A percentile compares a stretch with the other conserved stretches of the same genome.
Evolutionary conservation across 2,329 filamentous ascomycete species (phyloP).

Genomic region (Didymella glomerata): DNA sequence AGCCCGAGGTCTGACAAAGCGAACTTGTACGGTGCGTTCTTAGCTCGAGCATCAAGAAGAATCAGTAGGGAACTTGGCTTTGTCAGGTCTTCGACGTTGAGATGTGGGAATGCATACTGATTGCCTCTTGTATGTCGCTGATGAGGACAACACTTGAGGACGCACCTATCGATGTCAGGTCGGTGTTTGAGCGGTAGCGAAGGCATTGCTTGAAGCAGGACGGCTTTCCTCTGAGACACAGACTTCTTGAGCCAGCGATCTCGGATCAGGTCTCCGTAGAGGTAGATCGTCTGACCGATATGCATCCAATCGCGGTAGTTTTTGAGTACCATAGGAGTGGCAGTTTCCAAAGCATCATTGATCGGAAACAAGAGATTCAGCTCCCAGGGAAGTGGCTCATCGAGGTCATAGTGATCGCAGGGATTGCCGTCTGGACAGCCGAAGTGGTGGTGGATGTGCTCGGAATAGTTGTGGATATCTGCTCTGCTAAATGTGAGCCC

Average conservation of each 20-base stretch:
- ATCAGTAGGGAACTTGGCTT: neutral
- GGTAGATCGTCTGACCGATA: neutral
- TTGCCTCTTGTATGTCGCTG: conserved; percentile 31
- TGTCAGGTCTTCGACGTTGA: conserved; percentile 66
- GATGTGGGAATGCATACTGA: conserved; percentile 58
- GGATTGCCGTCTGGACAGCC: neutral
- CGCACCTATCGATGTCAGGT: conserved; percentile 57
- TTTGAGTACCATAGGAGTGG: neutral
- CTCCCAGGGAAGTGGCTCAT: neutral
- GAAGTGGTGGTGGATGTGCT: neutral
- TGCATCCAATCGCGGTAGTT: neutral
- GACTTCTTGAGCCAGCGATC: conserved; percentile 28
- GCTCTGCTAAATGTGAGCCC: neutral
- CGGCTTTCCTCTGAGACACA: neutral
- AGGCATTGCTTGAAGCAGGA: conserved; percentile 59
- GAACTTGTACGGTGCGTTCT: conserved; percentile 59
- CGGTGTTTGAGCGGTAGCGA: conserved; percentile 55
- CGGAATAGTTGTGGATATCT: neutral
- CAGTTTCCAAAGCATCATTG: neutral
- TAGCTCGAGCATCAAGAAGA: conserved; percentile 62
- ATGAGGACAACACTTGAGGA: conserved; percentile 9
- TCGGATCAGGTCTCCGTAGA: conserved; percentile 56
- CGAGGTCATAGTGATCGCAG: neutral
- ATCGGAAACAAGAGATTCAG: neutral
- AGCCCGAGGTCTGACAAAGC: conserved; percentile 55